Conservation (phyloP, 23 red algal species). For the Agarophyton chilense region DNA sequence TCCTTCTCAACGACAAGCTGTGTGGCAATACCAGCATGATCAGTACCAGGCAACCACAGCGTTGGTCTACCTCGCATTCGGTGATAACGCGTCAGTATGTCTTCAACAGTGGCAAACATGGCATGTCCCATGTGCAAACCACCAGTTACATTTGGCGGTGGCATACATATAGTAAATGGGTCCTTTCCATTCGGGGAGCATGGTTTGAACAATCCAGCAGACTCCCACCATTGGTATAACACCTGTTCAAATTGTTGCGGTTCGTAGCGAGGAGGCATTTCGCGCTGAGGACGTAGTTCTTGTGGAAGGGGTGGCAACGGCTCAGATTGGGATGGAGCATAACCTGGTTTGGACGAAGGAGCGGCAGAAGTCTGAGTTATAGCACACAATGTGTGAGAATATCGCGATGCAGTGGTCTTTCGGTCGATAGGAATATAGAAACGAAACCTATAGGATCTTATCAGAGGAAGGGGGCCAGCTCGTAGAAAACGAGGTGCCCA, state of each 20-base stretch:
- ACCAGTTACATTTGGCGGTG: constrained; percentile 98
- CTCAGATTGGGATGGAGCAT: constrained; percentile 25
- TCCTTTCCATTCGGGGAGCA: constrained; percentile 22
- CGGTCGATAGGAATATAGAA: neutral
- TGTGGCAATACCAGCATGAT: constrained; percentile 99
- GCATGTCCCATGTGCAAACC: constrained; percentile 99
- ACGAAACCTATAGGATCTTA: neutral
- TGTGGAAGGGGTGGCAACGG: constrained; percentile 42
- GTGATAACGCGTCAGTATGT: constrained; percentile 93
- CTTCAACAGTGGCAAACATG: constrained; percentile 87
- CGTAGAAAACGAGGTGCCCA: constrained; percentile 11
- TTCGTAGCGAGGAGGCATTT: constrained; percentile 86
- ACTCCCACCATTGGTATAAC: constrained; percentile 94
- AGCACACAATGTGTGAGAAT: neutral
- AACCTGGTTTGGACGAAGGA: neutral
- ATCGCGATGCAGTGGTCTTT: neutral
- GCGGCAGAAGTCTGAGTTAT: neutral
- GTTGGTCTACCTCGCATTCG: constrained; percentile 84
- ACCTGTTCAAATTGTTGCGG: constrained; percentile 63
- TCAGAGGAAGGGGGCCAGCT: neutral
- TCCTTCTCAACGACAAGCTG: constrained; percentile 91
- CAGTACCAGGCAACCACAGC: constrained; percentile 94
- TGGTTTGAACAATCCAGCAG: constrained; percentile 76
- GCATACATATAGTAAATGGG: constrained; percentile 94
- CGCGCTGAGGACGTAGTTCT: constrained; percentile 29